These are phyloP conservation scores for Salix brachista DNA, from an alignment of 345 rosid species.

Conservation along the genomic window DNA sequence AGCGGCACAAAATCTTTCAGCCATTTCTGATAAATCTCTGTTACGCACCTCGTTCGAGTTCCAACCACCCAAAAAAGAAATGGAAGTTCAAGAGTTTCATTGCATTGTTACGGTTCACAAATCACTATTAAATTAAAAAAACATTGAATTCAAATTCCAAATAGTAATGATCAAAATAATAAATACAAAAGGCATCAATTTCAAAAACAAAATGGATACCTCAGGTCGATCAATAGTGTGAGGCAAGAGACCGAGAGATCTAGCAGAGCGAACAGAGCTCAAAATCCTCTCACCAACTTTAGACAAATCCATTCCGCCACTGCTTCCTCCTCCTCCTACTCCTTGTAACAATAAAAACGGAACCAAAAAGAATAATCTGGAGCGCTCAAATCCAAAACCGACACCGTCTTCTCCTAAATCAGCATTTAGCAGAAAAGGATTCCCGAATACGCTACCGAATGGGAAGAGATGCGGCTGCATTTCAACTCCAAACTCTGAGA, in stretches of 20 bases:
- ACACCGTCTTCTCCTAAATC: slow-evolving; percentile 42
- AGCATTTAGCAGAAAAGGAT: slow-evolving; percentile 60
- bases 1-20: background rate
- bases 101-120: background rate
- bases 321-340: slow-evolving; percentile 45
- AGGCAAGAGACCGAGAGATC: slow-evolving; percentile 84
- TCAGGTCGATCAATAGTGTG: slow-evolving; percentile 78
- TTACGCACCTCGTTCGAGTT: background rate
- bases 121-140: background rate
- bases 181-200: background rate
- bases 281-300: slow-evolving; percentile 86
- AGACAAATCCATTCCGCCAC: slow-evolving; percentile 84
- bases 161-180: background rate
- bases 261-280: slow-evolving; percentile 92
- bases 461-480: slow-evolving; percentile 83
- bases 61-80: too few species aligned
- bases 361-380: slow-evolving; percentile 77
- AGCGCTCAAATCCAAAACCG: slow-evolving; percentile 54
- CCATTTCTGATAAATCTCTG: background rate
- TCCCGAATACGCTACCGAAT: slow-evolving; percentile 53
- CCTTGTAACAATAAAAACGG: slow-evolving; percentile 79
- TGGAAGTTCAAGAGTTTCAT: background rate
- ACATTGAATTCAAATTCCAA: background rate
- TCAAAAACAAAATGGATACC: slow-evolving; percentile 30
- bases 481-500: slow-evolving; percentile 37